These are phyloP conservation scores for Oryza glumipatula DNA, from an alignment of 176 grass and related monocot genomes.

Conservation along the genomic window DNA sequence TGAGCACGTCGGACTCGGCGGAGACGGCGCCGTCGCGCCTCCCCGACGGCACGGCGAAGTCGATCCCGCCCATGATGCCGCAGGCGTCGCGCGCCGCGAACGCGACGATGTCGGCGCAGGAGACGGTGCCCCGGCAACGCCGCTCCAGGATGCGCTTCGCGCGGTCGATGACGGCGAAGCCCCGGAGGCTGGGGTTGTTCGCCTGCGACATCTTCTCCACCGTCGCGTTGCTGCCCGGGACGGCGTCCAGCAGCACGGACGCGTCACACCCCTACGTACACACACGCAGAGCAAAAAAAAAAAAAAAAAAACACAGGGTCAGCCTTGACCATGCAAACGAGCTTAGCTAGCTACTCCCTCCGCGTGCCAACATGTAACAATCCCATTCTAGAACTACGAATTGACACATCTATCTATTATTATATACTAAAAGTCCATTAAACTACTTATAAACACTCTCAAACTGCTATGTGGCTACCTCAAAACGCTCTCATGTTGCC, in stretches of 20 bases:
- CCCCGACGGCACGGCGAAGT: conserved; percentile 52
- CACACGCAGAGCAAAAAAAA: no score
- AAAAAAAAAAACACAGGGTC: neutral
- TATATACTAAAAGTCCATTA: no score
- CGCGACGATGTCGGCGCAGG: conserved; percentile 61
- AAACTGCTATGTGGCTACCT: no score
- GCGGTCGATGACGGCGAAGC: conserved; percentile 52
- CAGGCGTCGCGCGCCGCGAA: conserved; percentile 52
- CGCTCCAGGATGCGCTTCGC: conserved; percentile 46
- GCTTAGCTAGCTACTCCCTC: no score
- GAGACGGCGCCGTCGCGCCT: conserved; percentile 57
- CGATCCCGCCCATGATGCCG: conserved; percentile 41
- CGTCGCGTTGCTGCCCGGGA: neutral
- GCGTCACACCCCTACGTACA: conserved; percentile 53
- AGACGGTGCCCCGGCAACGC: conserved; percentile 43
- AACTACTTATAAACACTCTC: no score
- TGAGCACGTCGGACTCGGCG: conserved; percentile 26
- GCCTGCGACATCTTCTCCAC: conserved; percentile 50
- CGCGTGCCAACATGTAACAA: accelerated
- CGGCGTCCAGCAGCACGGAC: conserved; percentile 53
- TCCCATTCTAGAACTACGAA: no score
- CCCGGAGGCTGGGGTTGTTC: conserved; percentile 55
- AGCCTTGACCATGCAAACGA: neutral
- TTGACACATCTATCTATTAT: no score
- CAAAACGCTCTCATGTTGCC: no score